Evolutionary conservation across 805 yeast genomes (phyloP).

Genomic region (Jamesozyma lodderae): DNA sequence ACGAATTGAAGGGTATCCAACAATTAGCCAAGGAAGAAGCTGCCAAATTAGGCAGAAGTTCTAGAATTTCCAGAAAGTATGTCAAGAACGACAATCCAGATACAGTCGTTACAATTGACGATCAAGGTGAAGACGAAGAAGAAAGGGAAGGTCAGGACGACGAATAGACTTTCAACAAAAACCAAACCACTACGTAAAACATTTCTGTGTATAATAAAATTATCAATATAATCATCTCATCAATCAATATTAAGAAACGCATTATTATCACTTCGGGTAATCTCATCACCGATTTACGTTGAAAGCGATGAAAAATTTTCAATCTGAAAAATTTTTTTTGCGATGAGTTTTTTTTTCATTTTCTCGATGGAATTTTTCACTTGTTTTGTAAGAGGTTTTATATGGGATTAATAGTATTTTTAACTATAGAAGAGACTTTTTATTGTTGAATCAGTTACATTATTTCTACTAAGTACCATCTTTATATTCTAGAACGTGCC

Average conservation of each 20-base stretch:
- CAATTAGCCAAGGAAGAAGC: slow-evolving; percentile 51
- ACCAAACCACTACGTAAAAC: neutral
- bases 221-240: neutral
- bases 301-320: slow-evolving; percentile 3
- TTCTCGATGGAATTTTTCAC: slow-evolving; percentile 3
- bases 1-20: slow-evolving; percentile 48
- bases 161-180: slow-evolving; percentile 1
- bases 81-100: slow-evolving; percentile 40
- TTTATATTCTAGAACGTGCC: neutral
- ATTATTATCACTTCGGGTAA: neutral
- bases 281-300: neutral
- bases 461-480: neutral
- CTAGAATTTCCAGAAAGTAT: slow-evolving; percentile 72
- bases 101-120: slow-evolving; percentile 52
- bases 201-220: neutral
- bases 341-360: slow-evolving; percentile 7
- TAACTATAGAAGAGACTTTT: too few relatives aligned
- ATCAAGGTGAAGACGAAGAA: slow-evolving; percentile 54
- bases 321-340: slow-evolving; percentile 6
- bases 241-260: neutral
- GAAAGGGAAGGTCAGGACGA: slow-evolving; percentile 24
- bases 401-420: neutral
- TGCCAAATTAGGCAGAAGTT: slow-evolving; percentile 44
- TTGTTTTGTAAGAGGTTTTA: neutral
- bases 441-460: too few relatives aligned